Percentiles rank a stretch among this genome's conserved stretches.
Evolutionary conservation across 768 basidiomycete genomes (phyloP).

Genomic region (Boletus eberwhitei): DNA sequence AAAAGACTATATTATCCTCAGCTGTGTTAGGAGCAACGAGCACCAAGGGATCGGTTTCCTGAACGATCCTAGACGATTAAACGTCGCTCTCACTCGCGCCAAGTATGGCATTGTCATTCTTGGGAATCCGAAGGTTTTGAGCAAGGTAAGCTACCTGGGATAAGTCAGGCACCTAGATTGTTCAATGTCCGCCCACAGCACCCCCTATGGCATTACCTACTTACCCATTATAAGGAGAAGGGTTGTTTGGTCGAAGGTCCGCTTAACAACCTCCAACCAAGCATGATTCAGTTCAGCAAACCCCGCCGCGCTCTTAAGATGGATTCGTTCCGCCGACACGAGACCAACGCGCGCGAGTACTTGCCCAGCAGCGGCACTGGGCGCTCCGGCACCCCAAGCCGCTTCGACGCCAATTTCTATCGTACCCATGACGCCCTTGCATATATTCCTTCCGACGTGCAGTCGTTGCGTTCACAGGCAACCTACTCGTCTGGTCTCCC

Average conservation of each 20-base stretch:
- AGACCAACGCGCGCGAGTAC: conserved; percentile 86
- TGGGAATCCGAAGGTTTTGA: conserved; percentile 99
- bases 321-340: conserved; percentile 92
- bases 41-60: conserved; percentile 99
- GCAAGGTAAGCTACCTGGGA: conserved; percentile 68
- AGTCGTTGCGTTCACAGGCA: conserved; percentile 94
- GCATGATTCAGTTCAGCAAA: conserved; percentile 99
- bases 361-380: conserved; percentile 38
- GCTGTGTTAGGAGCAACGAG: conserved; percentile 97
- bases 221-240: conserved; percentile 99
- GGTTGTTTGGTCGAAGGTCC: conserved; percentile 93
- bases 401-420: conserved; percentile 95
- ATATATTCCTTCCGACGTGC: conserved; percentile 93
- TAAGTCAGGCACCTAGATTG: conserved; percentile 1
- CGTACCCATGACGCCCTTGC: conserved; percentile 91
- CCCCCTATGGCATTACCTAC: conserved; percentile 95
- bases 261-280: conserved; percentile 90
- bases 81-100: conserved; percentile 94
- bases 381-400: conserved; percentile 86
- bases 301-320: conserved; percentile 90
- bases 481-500: conserved; percentile 92
- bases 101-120: conserved; percentile 98
- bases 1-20: conserved; percentile 99
- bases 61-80: conserved; percentile 93
- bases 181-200: conserved; percentile 53